These are phyloP conservation scores for Obba rivulosa DNA, from an alignment of 768 basidiomycete genomes.

Conservation along the genomic window DNA sequence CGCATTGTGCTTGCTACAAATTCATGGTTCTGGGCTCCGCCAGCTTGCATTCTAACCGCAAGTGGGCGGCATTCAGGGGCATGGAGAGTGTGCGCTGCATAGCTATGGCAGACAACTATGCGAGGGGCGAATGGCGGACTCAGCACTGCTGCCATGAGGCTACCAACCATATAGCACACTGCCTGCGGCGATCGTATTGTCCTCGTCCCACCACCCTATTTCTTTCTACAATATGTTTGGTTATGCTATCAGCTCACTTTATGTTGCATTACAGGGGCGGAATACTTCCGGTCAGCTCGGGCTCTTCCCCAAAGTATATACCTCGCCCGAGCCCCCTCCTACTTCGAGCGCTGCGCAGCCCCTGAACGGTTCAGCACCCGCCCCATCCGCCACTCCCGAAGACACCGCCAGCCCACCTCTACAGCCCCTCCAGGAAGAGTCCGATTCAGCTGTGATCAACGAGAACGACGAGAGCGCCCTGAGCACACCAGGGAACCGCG, in stretches of 20 bases:
- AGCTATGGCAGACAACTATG: too few relatives aligned
- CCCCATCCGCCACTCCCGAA: not conserved
- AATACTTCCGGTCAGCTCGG: conserved; percentile 81
- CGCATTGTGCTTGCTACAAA: too few relatives aligned
- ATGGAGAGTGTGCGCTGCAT: not conserved
- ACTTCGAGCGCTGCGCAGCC: not conserved
- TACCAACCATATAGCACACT: conserved; percentile 1
- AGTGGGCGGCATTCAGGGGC: not conserved
- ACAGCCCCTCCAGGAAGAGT: conserved; percentile 40
- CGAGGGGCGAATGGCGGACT: not conserved
- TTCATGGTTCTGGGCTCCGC: too few relatives aligned
- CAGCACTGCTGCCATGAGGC: conserved; percentile 1
- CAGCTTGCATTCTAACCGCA: not conserved
- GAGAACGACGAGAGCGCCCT: too few relatives aligned
- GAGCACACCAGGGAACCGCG: too few relatives aligned
- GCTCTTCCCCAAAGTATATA: conserved; percentile 89
- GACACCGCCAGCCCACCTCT: conserved; percentile 15
- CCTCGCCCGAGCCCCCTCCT: conserved; percentile 50
- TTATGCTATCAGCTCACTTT: conserved; percentile 14
- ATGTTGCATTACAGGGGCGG: conserved; percentile 55
- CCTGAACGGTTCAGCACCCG: not conserved
- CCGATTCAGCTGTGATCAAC: conserved; percentile 18
- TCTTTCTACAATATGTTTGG: not conserved
- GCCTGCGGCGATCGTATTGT: not conserved
- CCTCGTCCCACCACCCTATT: conserved; percentile 2